phyloP scores from a whole-genome alignment of 2,329 filamentous ascomycete genomes.

The Aspergillus hiratsukae region DNA sequence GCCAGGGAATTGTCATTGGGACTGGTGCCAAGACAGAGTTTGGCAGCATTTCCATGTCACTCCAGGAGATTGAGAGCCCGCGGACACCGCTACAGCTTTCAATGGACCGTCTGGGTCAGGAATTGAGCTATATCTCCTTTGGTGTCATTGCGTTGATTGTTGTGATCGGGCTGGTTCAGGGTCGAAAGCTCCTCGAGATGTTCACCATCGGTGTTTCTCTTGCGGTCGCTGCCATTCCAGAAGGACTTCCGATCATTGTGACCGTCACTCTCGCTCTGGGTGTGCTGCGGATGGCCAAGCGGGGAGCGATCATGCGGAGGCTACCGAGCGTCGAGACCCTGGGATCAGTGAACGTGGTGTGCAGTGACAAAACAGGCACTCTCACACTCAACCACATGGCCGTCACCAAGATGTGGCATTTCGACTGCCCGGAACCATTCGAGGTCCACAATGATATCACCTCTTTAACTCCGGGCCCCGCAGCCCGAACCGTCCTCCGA shows the following conservation, averaged over 20 bases:
- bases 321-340: slow-evolving; percentile 96
- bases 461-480: slow-evolving; percentile 60
- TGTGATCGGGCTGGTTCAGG: slow-evolving; percentile 81
- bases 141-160: slow-evolving; percentile 91
- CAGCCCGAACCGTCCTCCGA: slow-evolving; percentile 74
- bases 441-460: slow-evolving; percentile 53
- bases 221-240: slow-evolving; percentile 91
- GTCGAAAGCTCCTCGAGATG: slow-evolving; percentile 84
- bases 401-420: slow-evolving; percentile 93
- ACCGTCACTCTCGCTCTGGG: slow-evolving; percentile 93
- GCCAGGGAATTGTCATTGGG: slow-evolving; percentile 94
- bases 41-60: slow-evolving; percentile 88
- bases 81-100: slow-evolving; percentile 89
- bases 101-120: slow-evolving; percentile 96
- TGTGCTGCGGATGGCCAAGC: slow-evolving; percentile 91
- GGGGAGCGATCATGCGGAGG: slow-evolving; percentile 90
- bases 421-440: slow-evolving; percentile 59
- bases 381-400: slow-evolving; percentile 98
- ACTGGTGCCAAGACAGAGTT: slow-evolving; percentile 93
- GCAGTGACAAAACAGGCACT: slow-evolving; percentile 96
- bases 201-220: slow-evolving; percentile 97
- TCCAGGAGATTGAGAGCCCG: slow-evolving; percentile 92
- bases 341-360: slow-evolving; percentile 99
- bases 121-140: slow-evolving; percentile 95
- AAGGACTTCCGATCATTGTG: slow-evolving; percentile 95